phyloP scores from a whole-genome alignment of 1,284 basidiomycete genomes.

The Ceratobasidium sp. region DNA sequence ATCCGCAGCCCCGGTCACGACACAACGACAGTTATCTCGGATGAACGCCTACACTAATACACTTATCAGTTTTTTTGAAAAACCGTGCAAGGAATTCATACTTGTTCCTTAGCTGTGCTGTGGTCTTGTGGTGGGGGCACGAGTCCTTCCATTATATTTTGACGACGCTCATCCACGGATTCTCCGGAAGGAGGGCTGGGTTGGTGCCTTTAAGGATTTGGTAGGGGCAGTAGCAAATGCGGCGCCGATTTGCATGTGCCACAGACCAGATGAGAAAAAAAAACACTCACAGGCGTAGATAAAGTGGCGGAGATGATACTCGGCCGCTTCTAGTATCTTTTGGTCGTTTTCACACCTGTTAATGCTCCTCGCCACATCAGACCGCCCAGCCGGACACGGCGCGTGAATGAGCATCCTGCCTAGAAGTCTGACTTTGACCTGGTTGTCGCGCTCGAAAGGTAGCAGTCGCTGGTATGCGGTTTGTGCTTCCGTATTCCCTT shows the following conservation, averaged over 20 bases:
- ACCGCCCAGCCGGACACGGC: conserved; percentile 28
- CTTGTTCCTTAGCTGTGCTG: too few relatives aligned
- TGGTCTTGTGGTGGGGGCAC: not conserved
- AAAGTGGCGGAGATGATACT: conserved; percentile 48
- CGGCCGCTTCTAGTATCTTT: not conserved
- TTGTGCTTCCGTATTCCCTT: not conserved
- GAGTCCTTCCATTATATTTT: too few relatives aligned
- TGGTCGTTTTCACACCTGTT: not conserved
- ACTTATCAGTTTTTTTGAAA: too few relatives aligned
- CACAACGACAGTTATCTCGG: not conserved
- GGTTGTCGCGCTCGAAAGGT: not conserved
- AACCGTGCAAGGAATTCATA: too few relatives aligned
- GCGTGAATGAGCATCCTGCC: conserved; percentile 42
- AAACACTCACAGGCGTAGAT: not conserved
- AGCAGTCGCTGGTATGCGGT: not conserved
- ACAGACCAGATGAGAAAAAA: not conserved
- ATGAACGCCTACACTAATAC: not conserved
- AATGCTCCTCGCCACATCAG: conserved; percentile 14
- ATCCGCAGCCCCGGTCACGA: not conserved
- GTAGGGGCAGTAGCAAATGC: not conserved
- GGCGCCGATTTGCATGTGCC: not conserved
- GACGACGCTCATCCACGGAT: not conserved
- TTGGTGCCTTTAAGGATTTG: not conserved
- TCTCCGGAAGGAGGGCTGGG: not conserved
- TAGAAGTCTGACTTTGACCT: conserved; percentile 1